Evolutionary conservation across 768 basidiomycete genomes (phyloP), one percentile per base, ranked within the genome.

Genomic region (Boletales sp.): DNA sequence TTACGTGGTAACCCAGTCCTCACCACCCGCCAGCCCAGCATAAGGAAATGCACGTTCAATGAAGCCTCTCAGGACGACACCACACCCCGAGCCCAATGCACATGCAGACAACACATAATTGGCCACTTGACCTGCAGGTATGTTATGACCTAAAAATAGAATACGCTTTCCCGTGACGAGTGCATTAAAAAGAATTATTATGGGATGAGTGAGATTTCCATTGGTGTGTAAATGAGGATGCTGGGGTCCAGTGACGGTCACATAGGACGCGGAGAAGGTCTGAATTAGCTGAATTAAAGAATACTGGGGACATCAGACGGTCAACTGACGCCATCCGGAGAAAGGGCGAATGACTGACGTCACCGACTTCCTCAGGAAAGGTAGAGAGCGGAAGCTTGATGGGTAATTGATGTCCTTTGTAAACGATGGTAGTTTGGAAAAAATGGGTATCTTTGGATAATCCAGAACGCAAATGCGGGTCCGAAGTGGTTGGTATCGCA

Each of bases 161-260:
- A 98, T 89, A n/a, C 94, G 86, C 60, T 97, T 97, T 45, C 89
- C 87, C 0, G 95, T 97, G 7, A 98, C 76, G 51, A 99, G 80
- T 4, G 94, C 97, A 67, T 99, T 99, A 75, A 95, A 94, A 3
- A 99, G 78, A 40, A 99, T 78, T 51, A 97, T 94, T 60, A 99
- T 84, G 2, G 97, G 94, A 61, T 94, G 94, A 0, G 97, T 99
- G 53, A 81, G 77, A 15, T 82, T 77, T 49, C 97, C 97, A 57
- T 85, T 91, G 0, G 94, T 94, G 68, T 97, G 94, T 17, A 99
- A 74, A 66, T 98, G 93, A 1, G 97, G 90, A 59, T 97, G 94
- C 45, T 82, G 70, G 2, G 91, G 87, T 30, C 90, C 89, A 27
- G 80, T 75, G 12, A 87, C 76, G 17, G 71, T 80, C 65, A 77